Base-by-base conservation (phyloP, 345 rosid species). In the Moricandia arvensis region DNA sequence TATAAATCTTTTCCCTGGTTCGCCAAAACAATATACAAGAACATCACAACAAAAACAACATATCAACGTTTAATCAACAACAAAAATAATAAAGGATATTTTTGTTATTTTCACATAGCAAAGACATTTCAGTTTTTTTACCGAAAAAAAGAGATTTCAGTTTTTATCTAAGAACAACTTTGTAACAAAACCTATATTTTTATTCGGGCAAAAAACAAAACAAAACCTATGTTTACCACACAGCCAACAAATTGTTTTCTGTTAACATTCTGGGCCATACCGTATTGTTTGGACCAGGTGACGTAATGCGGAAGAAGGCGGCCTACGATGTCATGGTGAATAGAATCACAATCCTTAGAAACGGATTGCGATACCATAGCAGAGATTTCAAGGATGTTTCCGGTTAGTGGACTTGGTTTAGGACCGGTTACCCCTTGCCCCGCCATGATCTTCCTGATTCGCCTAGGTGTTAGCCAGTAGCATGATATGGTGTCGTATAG, bases 351-450 rank as follows among this genome's bases (percentile, higher is more conserved):
- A 81, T 89, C 96, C 27, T 73, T 79, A 41, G 97, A 79, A 75
- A 85, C 84, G 0, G 99, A 84, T 29, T 83, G 69, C 5, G 97
- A 80, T 47, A 90, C 81, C 17, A 93, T 82, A 7, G 87, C 59
- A 27, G 89, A 75, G 79, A 89, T 82, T 64, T 96, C 98, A 41
- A 79, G 47, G 77, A 96, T 83, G 86, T 96, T 93, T n/a, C 98
- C 98, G 41, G 86, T 83, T n/a, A 96, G 75, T 3, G 80, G 82
- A 24, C 87, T 82, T 16, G 99, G 91, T 43, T 81, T 80, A 4
- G 99, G 99, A 59, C 99, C 99, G 72, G 82, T 85, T 68, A 96
- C 90, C 2, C 97, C 99, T 87, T 96, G 99, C 72, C 77, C 79
- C 68, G 74, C 90, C 98, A 96, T 91, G 21, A 84, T 75, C 66